phyloP scores from a whole-genome alignment of 768 basidiomycete genomes.

The Leccinum longicurvipes region DNA sequence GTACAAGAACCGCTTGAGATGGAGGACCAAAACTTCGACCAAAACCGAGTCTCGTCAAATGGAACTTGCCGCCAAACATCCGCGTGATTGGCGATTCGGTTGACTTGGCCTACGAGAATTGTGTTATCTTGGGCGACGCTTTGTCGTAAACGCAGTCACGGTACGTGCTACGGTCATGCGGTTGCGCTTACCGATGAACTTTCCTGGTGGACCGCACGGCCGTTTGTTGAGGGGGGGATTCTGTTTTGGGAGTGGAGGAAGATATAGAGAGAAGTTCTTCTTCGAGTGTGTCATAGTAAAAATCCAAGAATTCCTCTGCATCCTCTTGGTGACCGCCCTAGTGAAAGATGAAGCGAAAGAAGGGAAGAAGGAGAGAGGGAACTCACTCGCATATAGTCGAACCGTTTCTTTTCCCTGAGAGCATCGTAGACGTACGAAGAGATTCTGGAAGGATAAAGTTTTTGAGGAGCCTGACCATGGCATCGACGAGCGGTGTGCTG shows the following conservation, averaged over 20 bases:
- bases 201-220: conserved; percentile 38
- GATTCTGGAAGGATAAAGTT: conserved; percentile 62
- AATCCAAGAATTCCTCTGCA: conserved; percentile 98
- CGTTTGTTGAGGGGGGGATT: conserved; percentile 7
- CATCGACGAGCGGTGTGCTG: conserved; percentile 59
- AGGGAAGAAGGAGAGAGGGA: not conserved
- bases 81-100: conserved; percentile 85
- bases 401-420: conserved; percentile 89
- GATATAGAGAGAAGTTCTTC: conserved; percentile 81
- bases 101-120: conserved; percentile 43
- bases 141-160: conserved; percentile 41
- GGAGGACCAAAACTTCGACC: conserved; percentile 86
- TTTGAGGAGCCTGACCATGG: conserved; percentile 68
- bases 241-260: conserved; percentile 42
- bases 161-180: conserved; percentile 74
- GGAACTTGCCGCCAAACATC: conserved; percentile 92
- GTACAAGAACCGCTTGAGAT: conserved; percentile 90
- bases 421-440: conserved; percentile 88
- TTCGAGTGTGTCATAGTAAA: conserved; percentile 91
- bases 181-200: conserved; percentile 80
- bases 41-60: conserved; percentile 83
- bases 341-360: conserved; percentile 1
- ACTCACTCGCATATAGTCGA: conserved; percentile 87
- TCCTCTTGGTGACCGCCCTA: conserved; percentile 97
- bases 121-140: not conserved